Evolutionary conservation across 192 early-diverging fungal species (phyloP).

Genomic region (Backusella australiensis): DNA sequence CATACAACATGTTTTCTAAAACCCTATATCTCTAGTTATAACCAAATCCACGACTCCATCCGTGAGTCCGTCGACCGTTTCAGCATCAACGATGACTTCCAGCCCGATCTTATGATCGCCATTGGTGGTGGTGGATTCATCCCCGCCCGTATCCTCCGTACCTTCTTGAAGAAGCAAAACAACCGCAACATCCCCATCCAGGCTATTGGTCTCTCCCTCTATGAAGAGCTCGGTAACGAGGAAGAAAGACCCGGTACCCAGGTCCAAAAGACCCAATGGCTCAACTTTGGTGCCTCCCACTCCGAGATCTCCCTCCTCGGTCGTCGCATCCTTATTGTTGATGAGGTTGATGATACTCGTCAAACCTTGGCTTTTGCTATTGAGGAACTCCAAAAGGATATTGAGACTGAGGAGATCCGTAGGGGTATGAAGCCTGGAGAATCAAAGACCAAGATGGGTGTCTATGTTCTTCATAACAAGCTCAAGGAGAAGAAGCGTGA

Average conservation of each 20-base stretch:
- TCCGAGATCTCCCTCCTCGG: constrained; percentile 63
- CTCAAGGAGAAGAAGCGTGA: constrained; percentile 66
- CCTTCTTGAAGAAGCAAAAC: constrained; percentile 67
- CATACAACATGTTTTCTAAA: too few relatives aligned
- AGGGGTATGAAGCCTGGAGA: constrained; percentile 21
- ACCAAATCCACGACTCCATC: constrained; percentile 59
- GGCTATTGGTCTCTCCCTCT: constrained; percentile 72
- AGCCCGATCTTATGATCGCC: constrained; percentile 72
- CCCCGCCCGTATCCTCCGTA: constrained; percentile 71
- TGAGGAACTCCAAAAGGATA: constrained; percentile 68
- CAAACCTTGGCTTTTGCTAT: constrained; percentile 73
- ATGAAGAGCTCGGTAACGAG: constrained; percentile 58
- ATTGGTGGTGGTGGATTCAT: constrained; percentile 81
- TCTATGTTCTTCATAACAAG: constrained; percentile 83
- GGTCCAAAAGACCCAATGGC: constrained; percentile 81
- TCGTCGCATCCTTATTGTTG: constrained; percentile 72
- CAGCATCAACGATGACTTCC: constrained; percentile 58
- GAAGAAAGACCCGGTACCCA: constrained; percentile 47
- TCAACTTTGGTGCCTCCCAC: constrained; percentile 69
- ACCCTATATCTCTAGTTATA: constrained; percentile 36
- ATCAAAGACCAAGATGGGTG: constrained; percentile 55
- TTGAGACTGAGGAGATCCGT: constrained; percentile 38
- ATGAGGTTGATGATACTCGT: constrained; percentile 79
- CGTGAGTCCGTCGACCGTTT: constrained; percentile 56
- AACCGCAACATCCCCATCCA: constrained; percentile 78